Base-by-base conservation (phyloP, 306 rosid genomes). In the Begonia loranthoides region DNA sequence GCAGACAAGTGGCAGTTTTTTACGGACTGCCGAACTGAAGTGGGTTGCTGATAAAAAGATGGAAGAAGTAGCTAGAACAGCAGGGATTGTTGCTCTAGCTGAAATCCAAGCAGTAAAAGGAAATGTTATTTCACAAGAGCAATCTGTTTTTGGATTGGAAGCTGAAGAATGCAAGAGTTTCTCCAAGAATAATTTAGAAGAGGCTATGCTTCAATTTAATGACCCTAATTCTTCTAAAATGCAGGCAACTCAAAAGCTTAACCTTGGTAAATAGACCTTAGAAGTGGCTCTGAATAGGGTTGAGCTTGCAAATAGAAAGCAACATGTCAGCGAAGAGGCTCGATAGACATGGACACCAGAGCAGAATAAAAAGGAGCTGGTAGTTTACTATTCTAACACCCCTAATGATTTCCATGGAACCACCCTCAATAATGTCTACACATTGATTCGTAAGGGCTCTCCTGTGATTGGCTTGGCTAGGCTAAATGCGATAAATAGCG, bases 51-150 rank as follows among this genome's bases (percentile, higher is more conserved):
- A 94, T 41, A 83, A 83, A 66, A 87, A 83, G 84, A 87, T 87
- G 96, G 94, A 80, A 51, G 94, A 87, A 73, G 96, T 94, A 1
- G 94, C 96, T 33, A 75, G 57, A 71, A 87, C 94, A 12, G 94
- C 89, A 17, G 96, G 83, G 73, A 89, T 82, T 6, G 76, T 83
- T 60, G 96, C 96, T 54, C 84, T 87, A 28, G 84, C 89, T 4
- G 96, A 87, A 71, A 74, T 87, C 59, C 59, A 67, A 58, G 88
- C 83, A 50, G 66, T 87, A 41, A 74, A 80, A 10, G 10, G 10
- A 6, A 39, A 10, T 39, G 43, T 5, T 6, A 39, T 10, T 39
- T 39, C 43, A 39, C 43, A 5, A 5, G 43, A 10, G 43, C 10
- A n/a, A n/a, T n/a, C n/a, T n/a, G n/a, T 39, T 39, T 6, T 10